Conservation (phyloP, 75 land plant species). For the Ceratopteris richardii region DNA sequence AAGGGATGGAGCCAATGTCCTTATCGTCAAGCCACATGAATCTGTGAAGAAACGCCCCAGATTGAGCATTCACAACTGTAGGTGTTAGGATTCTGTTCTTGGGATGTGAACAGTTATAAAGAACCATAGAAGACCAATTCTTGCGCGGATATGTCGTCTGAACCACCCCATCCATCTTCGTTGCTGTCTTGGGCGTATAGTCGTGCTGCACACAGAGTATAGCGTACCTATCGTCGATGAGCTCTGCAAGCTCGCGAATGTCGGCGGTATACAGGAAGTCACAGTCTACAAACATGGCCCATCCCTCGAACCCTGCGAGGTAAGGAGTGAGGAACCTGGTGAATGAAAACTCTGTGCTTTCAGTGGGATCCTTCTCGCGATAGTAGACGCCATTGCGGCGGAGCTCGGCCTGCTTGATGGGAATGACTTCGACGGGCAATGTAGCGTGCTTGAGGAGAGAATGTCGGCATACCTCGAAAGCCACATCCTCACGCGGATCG, state of each 20-base stretch:
- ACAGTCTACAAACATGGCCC: constrained; percentile 88
- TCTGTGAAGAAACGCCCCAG: constrained; percentile 43
- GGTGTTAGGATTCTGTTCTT: constrained; percentile 30
- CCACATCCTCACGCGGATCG: constrained; percentile 69
- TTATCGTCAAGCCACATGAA: constrained; percentile 66
- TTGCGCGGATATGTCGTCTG: constrained; percentile 33
- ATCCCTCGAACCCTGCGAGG: constrained; percentile 59
- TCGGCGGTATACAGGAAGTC: constrained; percentile 62
- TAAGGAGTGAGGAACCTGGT: constrained; percentile 69
- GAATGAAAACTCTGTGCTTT: constrained; percentile 88
- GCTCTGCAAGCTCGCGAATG: constrained; percentile 37
- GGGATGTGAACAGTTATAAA: constrained; percentile 33
- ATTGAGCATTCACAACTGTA: constrained; percentile 24
- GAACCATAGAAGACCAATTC: constrained; percentile 49
- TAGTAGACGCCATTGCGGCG: constrained; percentile 40
- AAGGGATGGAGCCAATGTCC: constrained; percentile 37
- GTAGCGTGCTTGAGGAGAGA: constrained; percentile 59
- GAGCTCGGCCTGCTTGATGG: constrained; percentile 53
- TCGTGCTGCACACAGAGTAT: constrained; percentile 70
- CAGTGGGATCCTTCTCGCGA: constrained; percentile 43
- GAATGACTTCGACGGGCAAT: constrained; percentile 52
- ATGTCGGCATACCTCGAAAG: constrained; percentile 66
- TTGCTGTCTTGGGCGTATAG: constrained; percentile 18
- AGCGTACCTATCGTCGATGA: constrained; percentile 58
- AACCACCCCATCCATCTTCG: constrained; percentile 32